Evolutionary conservation across 345 rosid genomes (phyloP).

Genomic region (Bruguiera gymnorhiza): DNA sequence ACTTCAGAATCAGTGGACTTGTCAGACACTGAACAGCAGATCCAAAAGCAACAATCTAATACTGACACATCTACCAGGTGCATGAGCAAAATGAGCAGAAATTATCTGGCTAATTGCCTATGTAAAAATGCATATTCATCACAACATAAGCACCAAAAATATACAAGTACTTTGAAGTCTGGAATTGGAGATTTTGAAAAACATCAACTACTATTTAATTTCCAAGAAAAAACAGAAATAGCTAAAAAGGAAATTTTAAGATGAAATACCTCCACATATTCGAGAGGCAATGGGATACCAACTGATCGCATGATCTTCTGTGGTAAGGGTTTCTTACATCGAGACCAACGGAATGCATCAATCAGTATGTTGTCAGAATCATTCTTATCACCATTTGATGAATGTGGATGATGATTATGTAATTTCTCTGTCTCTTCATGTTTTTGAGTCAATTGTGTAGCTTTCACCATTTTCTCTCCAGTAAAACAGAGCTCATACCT

Average conservation of each 20-base stretch:
- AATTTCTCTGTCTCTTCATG: slow-evolving; percentile 69
- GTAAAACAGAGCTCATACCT: slow-evolving; percentile 93
- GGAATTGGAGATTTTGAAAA: background rate
- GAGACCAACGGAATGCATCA: slow-evolving; percentile 91
- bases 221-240: slow-evolving; percentile 1
- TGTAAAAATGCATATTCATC: background rate
- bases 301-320: slow-evolving; percentile 82
- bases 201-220: background rate
- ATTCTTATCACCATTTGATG: slow-evolving; percentile 66
- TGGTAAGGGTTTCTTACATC: slow-evolving; percentile 86
- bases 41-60: background rate
- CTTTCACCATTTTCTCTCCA: slow-evolving; percentile 82
- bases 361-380: slow-evolving; percentile 58
- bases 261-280: slow-evolving; percentile 70
- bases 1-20: too few species aligned
- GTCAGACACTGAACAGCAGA: too few species aligned
- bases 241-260: slow-evolving; percentile 4
- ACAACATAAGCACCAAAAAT: background rate
- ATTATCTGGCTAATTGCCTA: background rate
- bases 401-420: slow-evolving; percentile 55
- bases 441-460: slow-evolving; percentile 40
- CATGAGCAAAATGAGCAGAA: too few species aligned
- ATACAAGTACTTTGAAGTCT: background rate
- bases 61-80: background rate
- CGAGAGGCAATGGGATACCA: slow-evolving; percentile 86